phyloP scores from a whole-genome alignment of 495 filamentous ascomycete species.

The Xylaria grammica region DNA sequence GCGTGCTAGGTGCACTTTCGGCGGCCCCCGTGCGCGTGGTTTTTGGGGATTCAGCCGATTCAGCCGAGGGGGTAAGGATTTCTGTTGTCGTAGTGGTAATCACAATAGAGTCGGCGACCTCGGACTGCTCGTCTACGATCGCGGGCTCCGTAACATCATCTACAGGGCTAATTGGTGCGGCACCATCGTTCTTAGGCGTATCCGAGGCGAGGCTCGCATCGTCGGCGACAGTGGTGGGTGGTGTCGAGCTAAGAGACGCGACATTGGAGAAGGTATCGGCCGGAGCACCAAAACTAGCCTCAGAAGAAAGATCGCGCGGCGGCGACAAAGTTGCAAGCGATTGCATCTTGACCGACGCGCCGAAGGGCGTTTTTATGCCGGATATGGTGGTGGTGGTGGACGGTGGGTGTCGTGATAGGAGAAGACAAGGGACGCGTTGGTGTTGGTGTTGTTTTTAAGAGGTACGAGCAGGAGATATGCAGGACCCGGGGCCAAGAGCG shows the following conservation, averaged over 20 bases:
- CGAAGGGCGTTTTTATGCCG: constrained; percentile 14
- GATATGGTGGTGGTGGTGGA: not conserved
- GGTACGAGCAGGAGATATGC: constrained; percentile 22
- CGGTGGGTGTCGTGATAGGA: constrained; percentile 21
- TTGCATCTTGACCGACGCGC: constrained; percentile 34
- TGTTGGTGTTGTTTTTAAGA: constrained; percentile 24
- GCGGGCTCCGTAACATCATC: constrained; percentile 28
- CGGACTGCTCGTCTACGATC: constrained; percentile 33
- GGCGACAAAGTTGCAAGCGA: constrained; percentile 29
- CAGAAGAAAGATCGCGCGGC: constrained; percentile 37
- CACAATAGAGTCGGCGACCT: constrained; percentile 46
- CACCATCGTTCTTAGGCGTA: constrained; percentile 32
- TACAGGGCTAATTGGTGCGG: constrained; percentile 27
- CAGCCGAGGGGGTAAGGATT: not conserved
- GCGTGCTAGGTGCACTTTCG: constrained; percentile 24
- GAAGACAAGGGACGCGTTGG: constrained; percentile 22
- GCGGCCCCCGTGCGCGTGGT: not conserved
- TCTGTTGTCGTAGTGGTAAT: constrained; percentile 25
- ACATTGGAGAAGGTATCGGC: constrained; percentile 47
- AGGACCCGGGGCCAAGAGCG: constrained; percentile 22
- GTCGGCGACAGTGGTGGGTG: constrained; percentile 53
- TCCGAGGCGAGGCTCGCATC: constrained; percentile 52
- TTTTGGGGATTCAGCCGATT: constrained; percentile 11
- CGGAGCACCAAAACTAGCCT: constrained; percentile 36
- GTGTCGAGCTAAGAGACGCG: constrained; percentile 54